Evolutionary conservation across 1,139 yeast genomes (phyloP).

Genomic region (Yamadazyma songkhlaensis): DNA sequence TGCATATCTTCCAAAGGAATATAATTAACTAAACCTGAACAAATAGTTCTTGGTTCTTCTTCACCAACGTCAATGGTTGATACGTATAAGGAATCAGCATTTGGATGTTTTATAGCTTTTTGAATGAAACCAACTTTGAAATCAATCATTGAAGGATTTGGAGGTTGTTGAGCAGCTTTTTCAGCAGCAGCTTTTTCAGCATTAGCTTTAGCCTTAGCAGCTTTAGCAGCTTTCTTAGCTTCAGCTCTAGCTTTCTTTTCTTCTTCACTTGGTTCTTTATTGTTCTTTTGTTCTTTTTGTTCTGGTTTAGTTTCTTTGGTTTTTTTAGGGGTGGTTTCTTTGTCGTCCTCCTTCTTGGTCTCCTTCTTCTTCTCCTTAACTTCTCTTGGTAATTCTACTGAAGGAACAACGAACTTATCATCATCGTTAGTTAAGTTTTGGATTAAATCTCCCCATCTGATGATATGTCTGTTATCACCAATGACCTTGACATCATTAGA

Average conservation of each 20-base stretch:
- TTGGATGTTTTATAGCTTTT: constrained; percentile 96
- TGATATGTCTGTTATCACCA: constrained; percentile 67
- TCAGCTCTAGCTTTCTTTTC: constrained; percentile 58
- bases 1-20: constrained; percentile 48
- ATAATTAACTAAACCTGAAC: constrained; percentile 74
- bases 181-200: constrained; percentile 57
- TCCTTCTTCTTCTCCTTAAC: constrained; percentile 47
- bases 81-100: constrained; percentile 93
- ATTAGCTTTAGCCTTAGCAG: constrained; percentile 68
- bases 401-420: constrained; percentile 52
- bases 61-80: constrained; percentile 97
- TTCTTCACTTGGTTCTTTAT: constrained; percentile 45
- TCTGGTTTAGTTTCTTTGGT: constrained; percentile 20
- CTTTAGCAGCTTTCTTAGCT: constrained; percentile 71
- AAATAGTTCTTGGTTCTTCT: constrained; percentile 94
- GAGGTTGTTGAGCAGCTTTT: constrained; percentile 56
- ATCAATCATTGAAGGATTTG: constrained; percentile 83
- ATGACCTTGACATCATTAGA: constrained; percentile 46
- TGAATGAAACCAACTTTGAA: constrained; percentile 95
- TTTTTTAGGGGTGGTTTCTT: constrained; percentile 5
- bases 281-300: constrained; percentile 15
- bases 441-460: constrained; percentile 88
- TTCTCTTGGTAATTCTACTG: constrained; percentile 61
- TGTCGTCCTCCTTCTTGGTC: constrained; percentile 4
- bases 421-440: constrained; percentile 64